Evolutionary conservation across 495 filamentous ascomycete species (phyloP), one percentile per base, ranked within the genome.

Genomic region (Rhizodiscina lignyota): DNA sequence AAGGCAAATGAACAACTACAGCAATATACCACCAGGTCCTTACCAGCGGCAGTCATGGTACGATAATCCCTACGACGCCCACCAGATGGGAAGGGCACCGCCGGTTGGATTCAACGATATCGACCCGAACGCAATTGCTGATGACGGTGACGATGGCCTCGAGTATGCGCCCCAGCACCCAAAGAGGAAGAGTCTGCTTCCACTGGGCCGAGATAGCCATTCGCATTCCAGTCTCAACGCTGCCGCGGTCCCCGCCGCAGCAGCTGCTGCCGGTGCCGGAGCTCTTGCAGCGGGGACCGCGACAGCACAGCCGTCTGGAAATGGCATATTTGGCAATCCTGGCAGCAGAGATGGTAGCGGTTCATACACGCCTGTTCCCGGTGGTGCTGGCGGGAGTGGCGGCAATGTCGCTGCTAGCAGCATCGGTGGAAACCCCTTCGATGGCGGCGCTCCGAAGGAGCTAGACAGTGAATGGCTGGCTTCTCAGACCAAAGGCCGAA

Each of bases 121-220:
- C 34, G 76, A 92, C 48, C 83, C 83, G 0, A 70, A 78, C 40
- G 74, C 76, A 2, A 85, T 91, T 36, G 73, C 67, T 2, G 84
- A 94, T 47, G 83, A 92, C 46, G 83, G 77, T 5, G 84, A 93
- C 45, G 84, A 93, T 42, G 82, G 77, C 3, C 65, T 84, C 32
- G 52, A 37, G 12, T 39, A 35, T 37, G 16, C 21, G 18, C 56
- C 44, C 44, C 63, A 39, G 43, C 59, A 50, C 51, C 58, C 53
- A 18, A 53, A 47, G 30, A 53, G 55, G 35, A 54, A 45, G 31
- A 74, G 69, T 20, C 65, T 69, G 42, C 51, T 78, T 23, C 68
- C 68, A 42, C 49, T 74, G 8, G 61, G 60, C n/a, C 32, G 16
- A 46, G 36, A 35, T 21, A 41, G 37, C 37, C 26, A 15, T 39